phyloP scores from a whole-genome alignment of 1,284 basidiomycete genomes.

The Naganishia cerealis region DNA sequence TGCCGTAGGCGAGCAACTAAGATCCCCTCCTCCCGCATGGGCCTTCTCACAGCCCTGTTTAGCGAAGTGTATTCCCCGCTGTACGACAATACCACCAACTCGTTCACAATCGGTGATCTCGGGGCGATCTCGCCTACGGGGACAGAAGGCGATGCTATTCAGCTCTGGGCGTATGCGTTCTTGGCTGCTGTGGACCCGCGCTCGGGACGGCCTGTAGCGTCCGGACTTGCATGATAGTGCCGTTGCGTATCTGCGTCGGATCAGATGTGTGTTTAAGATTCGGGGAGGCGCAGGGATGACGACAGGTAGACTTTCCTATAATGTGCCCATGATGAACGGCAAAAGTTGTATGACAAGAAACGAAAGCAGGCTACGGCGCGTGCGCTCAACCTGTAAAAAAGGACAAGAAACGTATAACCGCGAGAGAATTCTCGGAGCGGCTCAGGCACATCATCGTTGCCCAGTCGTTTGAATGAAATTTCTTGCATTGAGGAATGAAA shows the following conservation, averaged over 20 bases:
- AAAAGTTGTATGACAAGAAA: no score
- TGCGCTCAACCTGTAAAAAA: no score
- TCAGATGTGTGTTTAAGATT: no score
- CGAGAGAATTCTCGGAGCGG: no score
- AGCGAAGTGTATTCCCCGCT: slow-evolving; percentile 48
- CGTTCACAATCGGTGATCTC: slow-evolving; percentile 47
- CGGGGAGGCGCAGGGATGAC: no score
- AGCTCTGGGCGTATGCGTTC: slow-evolving; percentile 54
- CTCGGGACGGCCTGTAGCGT: slow-evolving; percentile 35
- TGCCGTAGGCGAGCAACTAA: no score
- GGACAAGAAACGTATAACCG: no score
- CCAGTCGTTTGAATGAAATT: not conserved
- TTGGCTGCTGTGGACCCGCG: slow-evolving; percentile 49
- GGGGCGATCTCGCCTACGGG: slow-evolving; percentile 46
- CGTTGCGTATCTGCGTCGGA: no score
- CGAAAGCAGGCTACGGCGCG: no score
- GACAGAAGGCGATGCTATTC: slow-evolving; percentile 54
- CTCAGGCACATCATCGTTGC: no score
- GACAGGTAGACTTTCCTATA: no score
- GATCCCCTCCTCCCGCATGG: not conserved
- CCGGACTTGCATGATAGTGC: not conserved
- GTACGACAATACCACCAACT: slow-evolving; percentile 37
- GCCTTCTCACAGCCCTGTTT: slow-evolving; percentile 37
- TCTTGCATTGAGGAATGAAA: not conserved
- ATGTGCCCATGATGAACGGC: no score